A percentile compares a stretch with the other conserved stretches of the same genome.
These are phyloP conservation scores for Pichia manshurica DNA, from an alignment of 805 yeast species.

Conservation along the genomic window DNA sequence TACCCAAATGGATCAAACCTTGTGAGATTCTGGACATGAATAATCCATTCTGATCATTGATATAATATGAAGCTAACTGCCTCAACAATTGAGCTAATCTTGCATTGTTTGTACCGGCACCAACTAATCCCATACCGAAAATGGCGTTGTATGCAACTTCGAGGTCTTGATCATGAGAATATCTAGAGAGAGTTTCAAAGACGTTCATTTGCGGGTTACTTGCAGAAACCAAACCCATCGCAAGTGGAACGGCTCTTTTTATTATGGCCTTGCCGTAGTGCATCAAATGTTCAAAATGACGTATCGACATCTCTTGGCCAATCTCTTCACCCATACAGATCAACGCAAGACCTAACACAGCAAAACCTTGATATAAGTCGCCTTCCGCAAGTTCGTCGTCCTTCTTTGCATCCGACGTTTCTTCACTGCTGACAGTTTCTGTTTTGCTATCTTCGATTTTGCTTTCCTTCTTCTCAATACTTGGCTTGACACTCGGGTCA, in stretches of 20 bases:
- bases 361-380: conserved; percentile 69
- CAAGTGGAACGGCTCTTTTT: conserved; percentile 91
- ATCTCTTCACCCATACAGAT: conserved; percentile 97
- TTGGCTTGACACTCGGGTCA: conserved; percentile 14
- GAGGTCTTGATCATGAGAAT: conserved; percentile 91
- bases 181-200: conserved; percentile 91
- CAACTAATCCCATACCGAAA: conserved; percentile 95
- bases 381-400: conserved; percentile 40
- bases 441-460: conserved; percentile 13
- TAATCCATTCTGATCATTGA: conserved; percentile 82
- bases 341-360: conserved; percentile 89
- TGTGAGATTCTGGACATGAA: conserved; percentile 94
- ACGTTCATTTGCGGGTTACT: conserved; percentile 96
- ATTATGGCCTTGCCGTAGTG: conserved; percentile 93
- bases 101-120: conserved; percentile 98
- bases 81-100: conserved; percentile 93
- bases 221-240: conserved; percentile 93
- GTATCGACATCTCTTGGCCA: conserved; percentile 94
- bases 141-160: conserved; percentile 94
- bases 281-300: conserved; percentile 96
- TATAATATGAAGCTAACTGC: conserved; percentile 89
- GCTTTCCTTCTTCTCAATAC: conserved; percentile 12
- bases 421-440: conserved; percentile 23
- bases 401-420: conserved; percentile 19
- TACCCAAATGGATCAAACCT: conserved; percentile 91